Base-by-base conservation (phyloP, 2,329 filamentous ascomycete species). In the Ophiocordyceps sinensis region DNA sequence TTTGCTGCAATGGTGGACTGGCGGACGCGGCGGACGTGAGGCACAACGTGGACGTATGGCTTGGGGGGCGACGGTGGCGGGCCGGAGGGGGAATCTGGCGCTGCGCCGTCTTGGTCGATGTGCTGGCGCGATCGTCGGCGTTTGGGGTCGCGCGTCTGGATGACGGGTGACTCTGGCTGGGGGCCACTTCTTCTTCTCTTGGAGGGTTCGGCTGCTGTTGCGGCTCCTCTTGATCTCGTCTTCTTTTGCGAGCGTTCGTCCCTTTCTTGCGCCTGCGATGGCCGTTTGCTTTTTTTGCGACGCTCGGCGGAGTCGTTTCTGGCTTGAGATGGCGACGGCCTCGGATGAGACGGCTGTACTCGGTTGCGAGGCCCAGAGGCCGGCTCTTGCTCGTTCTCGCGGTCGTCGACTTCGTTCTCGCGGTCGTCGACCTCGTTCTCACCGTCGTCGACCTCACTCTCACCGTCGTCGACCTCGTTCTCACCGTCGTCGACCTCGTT, bases 1-100 rank as follows among this genome's bases (percentile, higher is more conserved):
- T 81, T 84, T 35, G 78, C 62, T 35, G 82, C 70, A 43, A 93
- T 82, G 31, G 68, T 72, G 26, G 72, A 69, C 45, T 70, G 73
- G n/a, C 77, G 73, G 36, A 85, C 64, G 35, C 64, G 65, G 30
- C 67, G 69, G 12, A 64, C 69, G 28, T 64, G 64, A 13, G 72
- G 58, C 7, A 66, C 62, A 38, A 80, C 59, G 48, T 74, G 69
- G 36, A 67, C 65, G 53, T 71, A 76, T 21, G 56, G 53, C 29
- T 45, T 64, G 49, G 44, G 43, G 2, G 58, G 55, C 3, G 60
- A 57, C 13, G 52, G 46, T 4, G 51, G 47, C 10, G 12, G 30
- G 30, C 13, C 9, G 11, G 28, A 19, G 4, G 39, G 26, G 8
- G 48, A 29, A 26, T 43, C 43, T 17, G 49, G 39, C 1, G 49